These are phyloP conservation scores for Fusarium mangiferae DNA, from an alignment of 2,329 filamentous ascomycete genomes.

Conservation along the genomic window DNA sequence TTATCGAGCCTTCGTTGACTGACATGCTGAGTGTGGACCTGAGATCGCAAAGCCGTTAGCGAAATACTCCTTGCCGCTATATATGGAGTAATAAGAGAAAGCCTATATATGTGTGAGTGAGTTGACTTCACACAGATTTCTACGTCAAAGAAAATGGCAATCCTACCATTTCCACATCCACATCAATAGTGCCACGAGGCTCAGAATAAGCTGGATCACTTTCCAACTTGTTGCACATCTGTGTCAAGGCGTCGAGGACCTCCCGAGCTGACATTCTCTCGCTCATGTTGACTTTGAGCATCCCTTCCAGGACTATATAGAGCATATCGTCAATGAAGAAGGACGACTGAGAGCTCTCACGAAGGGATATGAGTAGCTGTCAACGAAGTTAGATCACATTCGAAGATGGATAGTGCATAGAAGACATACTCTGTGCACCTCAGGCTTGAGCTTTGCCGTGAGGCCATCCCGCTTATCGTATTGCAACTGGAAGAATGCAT, in stretches of 20 bases:
- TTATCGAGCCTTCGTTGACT: accelerated
- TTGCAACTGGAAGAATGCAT: neutral
- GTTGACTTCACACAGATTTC: neutral
- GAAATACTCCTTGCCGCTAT: neutral
- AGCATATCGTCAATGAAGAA: neutral
- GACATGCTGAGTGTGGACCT: neutral
- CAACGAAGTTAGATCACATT: too few relatives aligned
- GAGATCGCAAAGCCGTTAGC: neutral
- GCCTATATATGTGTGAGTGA: neutral
- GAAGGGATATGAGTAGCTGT: neutral
- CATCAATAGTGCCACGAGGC: accelerated
- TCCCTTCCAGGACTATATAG: neutral
- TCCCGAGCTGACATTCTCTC: neutral
- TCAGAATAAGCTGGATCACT: neutral
- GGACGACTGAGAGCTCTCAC: accelerated
- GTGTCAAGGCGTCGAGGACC: accelerated
- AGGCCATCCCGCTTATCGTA: accelerated
- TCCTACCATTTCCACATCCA: neutral
- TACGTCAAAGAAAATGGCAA: neutral
- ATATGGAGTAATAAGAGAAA: too few relatives aligned
- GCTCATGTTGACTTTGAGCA: neutral
- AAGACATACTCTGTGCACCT: neutral
- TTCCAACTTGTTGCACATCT: neutral
- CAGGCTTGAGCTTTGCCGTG: neutral
- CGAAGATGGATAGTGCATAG: too few relatives aligned